Base-by-base conservation (phyloP, 164 flowering plant genomes). In the Kingdonia uniflora region DNA sequence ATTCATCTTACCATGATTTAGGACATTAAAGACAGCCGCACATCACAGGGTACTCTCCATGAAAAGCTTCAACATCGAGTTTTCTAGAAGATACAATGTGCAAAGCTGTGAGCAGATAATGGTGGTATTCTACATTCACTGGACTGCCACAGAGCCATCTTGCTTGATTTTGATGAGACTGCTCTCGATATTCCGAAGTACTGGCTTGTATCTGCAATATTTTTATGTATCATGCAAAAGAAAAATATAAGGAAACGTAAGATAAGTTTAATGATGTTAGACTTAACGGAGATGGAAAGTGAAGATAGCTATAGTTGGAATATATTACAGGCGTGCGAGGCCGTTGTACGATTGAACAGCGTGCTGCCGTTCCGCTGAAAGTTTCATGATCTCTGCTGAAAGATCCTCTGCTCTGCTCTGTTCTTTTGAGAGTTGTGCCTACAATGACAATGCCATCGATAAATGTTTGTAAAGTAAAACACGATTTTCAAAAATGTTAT, bases 111-210 rank as follows among this genome's bases (percentile, higher is more conserved):
- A n/a, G n/a, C n/a, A 29, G 35, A 29, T 29, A 29, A 29, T 29
- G 35, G 8, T 8, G 35, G 4, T 29, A 29, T 29, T 15, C 17
- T 19, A 19, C 39, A 38, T 65, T 80, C 70, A 87, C 61, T 62
- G 80, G 29, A 76, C 86, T 6, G 74, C 56, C 19, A 80, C 66
- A 40, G 77, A 66, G 20, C 82, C 71, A 45, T 84, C 95, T 53
- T 77, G 87, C 85, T 91, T 92, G 88, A 92, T 78, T 64, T 82
- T 88, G 69, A 82, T 66, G 42, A 88, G 87, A 65, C 73, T 70
- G 67, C 74, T 88, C 71, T 88, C 96, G n/a, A 88, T 88, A 69
- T 82, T 82, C 57, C 91, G 72, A 15, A 92, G 68, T 42, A 88
- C 77, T 0, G 99, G 99, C 52, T 82, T 85, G 63, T 92, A 88